A percentile compares a stretch with the other conserved stretches of the same genome.
Conservation (phyloP, 208 protist genomes). For the Strigomonas culicis region DNA sequence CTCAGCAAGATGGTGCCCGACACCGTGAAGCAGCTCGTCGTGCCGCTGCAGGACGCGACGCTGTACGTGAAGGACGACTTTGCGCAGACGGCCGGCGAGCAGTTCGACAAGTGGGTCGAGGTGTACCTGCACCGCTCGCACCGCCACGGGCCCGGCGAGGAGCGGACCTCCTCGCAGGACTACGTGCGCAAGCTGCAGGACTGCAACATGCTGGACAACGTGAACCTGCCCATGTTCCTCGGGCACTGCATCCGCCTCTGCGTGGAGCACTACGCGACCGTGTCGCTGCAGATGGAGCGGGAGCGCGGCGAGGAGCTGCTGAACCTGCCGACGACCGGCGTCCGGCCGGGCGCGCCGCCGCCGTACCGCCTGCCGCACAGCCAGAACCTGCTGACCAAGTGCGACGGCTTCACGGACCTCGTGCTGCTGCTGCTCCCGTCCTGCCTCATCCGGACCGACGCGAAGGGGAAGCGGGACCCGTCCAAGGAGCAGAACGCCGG, state of each 20-base stretch:
- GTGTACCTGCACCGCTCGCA: slow-evolving; percentile 33
- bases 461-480: neutral
- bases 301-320: slow-evolving; percentile 23
- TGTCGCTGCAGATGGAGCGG: slow-evolving; percentile 71
- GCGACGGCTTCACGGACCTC: slow-evolving; percentile 94
- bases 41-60: slow-evolving; percentile 33
- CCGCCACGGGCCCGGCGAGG: slow-evolving; percentile 34
- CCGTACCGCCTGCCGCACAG: slow-evolving; percentile 65
- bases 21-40: slow-evolving; percentile 43
- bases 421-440: slow-evolving; percentile 82
- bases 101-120: slow-evolving; percentile 86
- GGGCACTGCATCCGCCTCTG: slow-evolving; percentile 72
- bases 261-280: slow-evolving; percentile 89
- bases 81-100: slow-evolving; percentile 33
- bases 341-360: slow-evolving; percentile 60
- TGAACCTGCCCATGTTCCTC: slow-evolving; percentile 81
- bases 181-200: slow-evolving; percentile 81
- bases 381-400: slow-evolving; percentile 49
- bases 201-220: slow-evolving; percentile 77
- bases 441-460: slow-evolving; percentile 66
- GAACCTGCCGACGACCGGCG: slow-evolving; percentile 18
- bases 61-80: slow-evolving; percentile 39
- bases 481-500: slow-evolving; percentile 46
- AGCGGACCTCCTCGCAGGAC: slow-evolving; percentile 50
- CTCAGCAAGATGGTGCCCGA: slow-evolving; percentile 48